Evolutionary conservation across 495 filamentous ascomycete species (phyloP), one percentile per base, ranked within the genome.

Genomic region (Trichoderma erinaceum): DNA sequence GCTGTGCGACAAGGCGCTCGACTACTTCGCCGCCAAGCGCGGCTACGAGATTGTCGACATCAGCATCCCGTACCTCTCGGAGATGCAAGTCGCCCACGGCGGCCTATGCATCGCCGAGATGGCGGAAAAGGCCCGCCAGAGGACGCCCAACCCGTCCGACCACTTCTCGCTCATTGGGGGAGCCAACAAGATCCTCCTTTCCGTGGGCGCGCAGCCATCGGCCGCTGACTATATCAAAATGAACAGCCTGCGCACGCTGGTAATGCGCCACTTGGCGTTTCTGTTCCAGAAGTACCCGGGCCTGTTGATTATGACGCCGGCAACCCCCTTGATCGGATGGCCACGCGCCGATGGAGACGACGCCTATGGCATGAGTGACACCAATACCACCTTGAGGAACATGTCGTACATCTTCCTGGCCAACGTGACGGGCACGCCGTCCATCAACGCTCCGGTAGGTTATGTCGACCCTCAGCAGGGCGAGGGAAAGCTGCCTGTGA

Each of bases 321-420:
- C 92, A 18, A 86, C 83, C 7, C 92, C 94, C 3, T 84, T 88
- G 66, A 85, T 88, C 0, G 93, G 94, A 1, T 96, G 90, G 87
- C 83, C 83, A 70, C 81, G 84, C 1, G 71, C 81, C 0, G 72
- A 71, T 3, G 77, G 71, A 8, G 84, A 84, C 44, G 77, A 91
- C 29, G 76, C 77, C 41, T 83, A 87, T 52, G 94, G 94, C 1
- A 78, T 92, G 66, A 88, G 82, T 18, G 89, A 98, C 75, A 89
- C 84, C 0, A 92, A 92, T 73, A 78, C 74, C 69, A 88, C 85
- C 15, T 79, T 97, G 5, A 79, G 87, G 29, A 93, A 85, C 73
- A 97, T 97, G 92, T 87, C 88, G 78, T 98, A 92, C 78, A 89
- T 88, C 38, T 97, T 90, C 87, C 75, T 94, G 61, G 92, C 94